A percentile compares a stretch with the other conserved stretches of the same genome.
Evolutionary conservation across 441 rosid species (phyloP).

Genomic region (Mallotus japonicus): DNA sequence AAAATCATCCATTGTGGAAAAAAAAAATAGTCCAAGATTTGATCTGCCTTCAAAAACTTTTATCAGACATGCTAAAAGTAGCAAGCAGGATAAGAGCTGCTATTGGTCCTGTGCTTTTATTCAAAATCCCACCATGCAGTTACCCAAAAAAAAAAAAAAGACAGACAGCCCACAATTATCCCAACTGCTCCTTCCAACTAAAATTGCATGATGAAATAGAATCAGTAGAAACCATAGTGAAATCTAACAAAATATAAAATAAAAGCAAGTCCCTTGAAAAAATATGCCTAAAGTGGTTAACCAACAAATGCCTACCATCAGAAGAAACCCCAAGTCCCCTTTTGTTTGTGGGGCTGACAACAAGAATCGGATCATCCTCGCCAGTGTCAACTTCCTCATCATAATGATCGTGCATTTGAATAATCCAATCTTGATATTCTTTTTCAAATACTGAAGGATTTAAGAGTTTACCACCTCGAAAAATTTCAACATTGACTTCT

Average conservation of each 20-base stretch:
- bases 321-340: constrained; percentile 53
- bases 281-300: not conserved
- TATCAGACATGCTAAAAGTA: not conserved
- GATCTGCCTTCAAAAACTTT: not conserved
- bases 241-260: not conserved
- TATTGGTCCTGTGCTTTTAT: not conserved
- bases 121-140: not conserved
- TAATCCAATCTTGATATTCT: constrained; percentile 63
- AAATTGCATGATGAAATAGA: constrained; percentile 10
- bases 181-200: not conserved
- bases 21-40: not conserved
- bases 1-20: not conserved
- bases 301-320: constrained; percentile 44
- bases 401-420: constrained; percentile 54
- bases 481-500: constrained; percentile 44
- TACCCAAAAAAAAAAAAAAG: not conserved
- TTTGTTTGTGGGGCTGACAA: constrained; percentile 44
- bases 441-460: constrained; percentile 46
- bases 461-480: constrained; percentile 34
- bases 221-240: not conserved
- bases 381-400: constrained; percentile 57
- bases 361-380: constrained; percentile 52
- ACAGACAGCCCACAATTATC: not conserved
- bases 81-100: no score
- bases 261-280: not conserved